These are phyloP conservation scores for Mycena venus DNA, from an alignment of 768 basidiomycete genomes.

Conservation along the genomic window DNA sequence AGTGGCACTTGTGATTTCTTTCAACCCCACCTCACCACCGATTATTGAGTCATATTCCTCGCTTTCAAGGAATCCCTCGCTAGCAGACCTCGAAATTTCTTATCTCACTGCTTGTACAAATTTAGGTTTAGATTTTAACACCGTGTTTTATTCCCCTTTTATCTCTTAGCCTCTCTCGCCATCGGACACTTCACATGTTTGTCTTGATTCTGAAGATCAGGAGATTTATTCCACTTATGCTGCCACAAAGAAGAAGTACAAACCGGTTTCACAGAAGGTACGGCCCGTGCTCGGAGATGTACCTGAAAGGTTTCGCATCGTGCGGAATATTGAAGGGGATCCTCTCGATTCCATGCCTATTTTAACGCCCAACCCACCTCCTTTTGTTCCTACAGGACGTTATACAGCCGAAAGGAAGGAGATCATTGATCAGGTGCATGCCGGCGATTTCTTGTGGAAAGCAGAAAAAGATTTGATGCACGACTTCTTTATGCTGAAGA, in stretches of 20 bases:
- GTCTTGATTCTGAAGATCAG: no score
- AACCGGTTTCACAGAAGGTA: no score
- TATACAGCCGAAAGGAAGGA: not conserved
- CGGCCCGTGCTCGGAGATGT: no score
- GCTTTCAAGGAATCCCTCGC: not conserved
- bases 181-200: no score
- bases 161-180: no score
- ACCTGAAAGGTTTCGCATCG: no score
- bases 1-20: no score
- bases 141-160: no score
- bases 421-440: not conserved
- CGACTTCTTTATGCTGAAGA: not conserved
- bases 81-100: not conserved
- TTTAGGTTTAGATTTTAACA: not conserved
- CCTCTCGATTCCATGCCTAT: no score
- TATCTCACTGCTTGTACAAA: constrained; percentile 1
- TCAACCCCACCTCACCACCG: not conserved
- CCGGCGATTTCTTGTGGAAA: not conserved
- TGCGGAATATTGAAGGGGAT: no score
- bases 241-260: no score
- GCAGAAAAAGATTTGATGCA: not conserved
- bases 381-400: not conserved
- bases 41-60: not conserved
- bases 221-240: no score
- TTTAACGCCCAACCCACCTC: not conserved